Evolutionary conservation across 2,329 filamentous ascomycete species (phyloP).

Genomic region (Cladophialophora exuberans): DNA sequence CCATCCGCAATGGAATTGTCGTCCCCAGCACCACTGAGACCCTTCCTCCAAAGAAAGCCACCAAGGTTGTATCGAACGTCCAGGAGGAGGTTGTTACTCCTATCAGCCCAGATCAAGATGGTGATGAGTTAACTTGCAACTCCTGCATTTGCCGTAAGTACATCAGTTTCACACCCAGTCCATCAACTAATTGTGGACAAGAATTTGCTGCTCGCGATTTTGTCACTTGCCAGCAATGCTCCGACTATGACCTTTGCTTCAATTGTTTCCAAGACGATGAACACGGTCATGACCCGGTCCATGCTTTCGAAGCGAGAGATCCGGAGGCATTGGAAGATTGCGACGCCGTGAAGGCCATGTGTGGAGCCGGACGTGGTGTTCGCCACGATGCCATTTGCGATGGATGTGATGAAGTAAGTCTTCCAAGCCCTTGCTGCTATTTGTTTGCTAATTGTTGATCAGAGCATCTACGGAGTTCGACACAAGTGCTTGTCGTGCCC

Average conservation of each 20-base stretch:
- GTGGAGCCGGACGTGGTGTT: slow-evolving; percentile 77
- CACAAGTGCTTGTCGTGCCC: slow-evolving; percentile 97
- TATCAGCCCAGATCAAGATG: slow-evolving; percentile 22
- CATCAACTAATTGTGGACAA: slow-evolving; percentile 38
- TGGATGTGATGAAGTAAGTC: slow-evolving; percentile 74
- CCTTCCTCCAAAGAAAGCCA: slow-evolving; percentile 65
- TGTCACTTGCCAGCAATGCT: slow-evolving; percentile 80
- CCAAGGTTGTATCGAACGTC: slow-evolving; percentile 21
- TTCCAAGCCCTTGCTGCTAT: neutral
- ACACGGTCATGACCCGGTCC: slow-evolving; percentile 90
- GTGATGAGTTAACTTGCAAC: slow-evolving; percentile 59
- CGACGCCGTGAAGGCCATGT: slow-evolving; percentile 65
- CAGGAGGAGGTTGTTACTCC: slow-evolving; percentile 26
- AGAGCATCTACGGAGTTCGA: slow-evolving; percentile 82
- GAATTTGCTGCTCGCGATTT: slow-evolving; percentile 78
- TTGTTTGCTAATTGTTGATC: slow-evolving; percentile 8
- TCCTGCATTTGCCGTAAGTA: slow-evolving; percentile 64
- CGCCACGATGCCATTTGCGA: slow-evolving; percentile 91
- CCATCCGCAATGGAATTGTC: slow-evolving; percentile 75
- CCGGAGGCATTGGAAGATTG: slow-evolving; percentile 66
- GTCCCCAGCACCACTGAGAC: slow-evolving; percentile 85
- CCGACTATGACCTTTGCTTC: slow-evolving; percentile 91
- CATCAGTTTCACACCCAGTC: neutral
- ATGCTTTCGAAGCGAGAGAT: slow-evolving; percentile 71
- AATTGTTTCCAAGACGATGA: slow-evolving; percentile 73